phyloP scores from a whole-genome alignment of 2,329 filamentous ascomycete genomes.

The Penicillium thymicola region DNA sequence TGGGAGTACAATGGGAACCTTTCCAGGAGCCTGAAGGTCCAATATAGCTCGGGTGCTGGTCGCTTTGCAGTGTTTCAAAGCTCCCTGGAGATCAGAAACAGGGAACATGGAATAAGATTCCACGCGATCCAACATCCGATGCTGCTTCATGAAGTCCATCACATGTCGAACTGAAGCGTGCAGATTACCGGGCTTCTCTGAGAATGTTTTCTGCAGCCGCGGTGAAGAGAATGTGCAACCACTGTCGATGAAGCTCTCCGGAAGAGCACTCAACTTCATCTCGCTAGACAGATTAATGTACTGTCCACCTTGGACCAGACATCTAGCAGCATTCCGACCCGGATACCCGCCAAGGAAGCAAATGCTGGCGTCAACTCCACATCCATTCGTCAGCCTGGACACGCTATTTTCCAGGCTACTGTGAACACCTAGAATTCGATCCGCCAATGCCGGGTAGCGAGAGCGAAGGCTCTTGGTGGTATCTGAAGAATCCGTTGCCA shows the following conservation, averaged over 20 bases:
- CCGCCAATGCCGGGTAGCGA: conserved; percentile 9
- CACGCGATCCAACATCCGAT: conserved; percentile 11
- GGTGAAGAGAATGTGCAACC: conserved; percentile 19
- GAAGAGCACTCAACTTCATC: conserved; percentile 19
- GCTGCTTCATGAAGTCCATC: conserved; percentile 15
- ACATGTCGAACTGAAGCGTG: conserved; percentile 14
- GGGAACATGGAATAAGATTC: conserved; percentile 12
- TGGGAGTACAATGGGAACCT: conserved; percentile 14
- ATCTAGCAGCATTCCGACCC: conserved; percentile 13
- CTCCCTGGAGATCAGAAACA: conserved; percentile 6
- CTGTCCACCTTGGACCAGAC: conserved; percentile 13
- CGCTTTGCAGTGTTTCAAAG: conserved; percentile 12
- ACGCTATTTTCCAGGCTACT: conserved; percentile 13
- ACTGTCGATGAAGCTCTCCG: conserved; percentile 18
- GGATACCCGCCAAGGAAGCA: conserved; percentile 15
- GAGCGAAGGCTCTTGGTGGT: conserved; percentile 5
- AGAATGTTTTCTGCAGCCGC: conserved; percentile 10
- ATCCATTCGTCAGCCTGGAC: conserved; percentile 15
- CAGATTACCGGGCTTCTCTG: conserved; percentile 15
- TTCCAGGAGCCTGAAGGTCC: conserved; percentile 14
- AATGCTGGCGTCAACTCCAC: conserved; percentile 17
- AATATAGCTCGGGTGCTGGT: conserved; percentile 8
- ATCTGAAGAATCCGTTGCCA: conserved; percentile 13
- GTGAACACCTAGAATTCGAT: conserved; percentile 12
- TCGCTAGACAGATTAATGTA: conserved; percentile 18